Evolutionary conservation across 2,329 filamentous ascomycete species (phyloP).

Genomic region (Pseudopithomyces chartarum): DNA sequence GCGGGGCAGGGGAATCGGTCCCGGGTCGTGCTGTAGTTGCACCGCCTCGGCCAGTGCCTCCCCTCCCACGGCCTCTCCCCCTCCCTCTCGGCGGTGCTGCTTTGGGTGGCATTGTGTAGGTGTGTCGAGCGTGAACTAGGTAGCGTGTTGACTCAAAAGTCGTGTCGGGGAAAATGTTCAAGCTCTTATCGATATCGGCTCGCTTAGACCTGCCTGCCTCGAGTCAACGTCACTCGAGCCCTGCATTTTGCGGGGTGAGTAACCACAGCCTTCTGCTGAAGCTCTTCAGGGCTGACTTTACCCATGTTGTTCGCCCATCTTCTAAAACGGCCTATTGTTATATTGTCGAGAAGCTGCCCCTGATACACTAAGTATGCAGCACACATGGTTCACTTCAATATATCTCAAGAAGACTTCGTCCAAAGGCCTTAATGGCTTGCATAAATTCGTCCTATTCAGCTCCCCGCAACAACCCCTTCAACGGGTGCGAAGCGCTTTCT

Average conservation of each 20-base stretch:
- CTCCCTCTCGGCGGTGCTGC: constrained; percentile 23
- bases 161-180: constrained; percentile 1
- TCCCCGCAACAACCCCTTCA: constrained; percentile 9
- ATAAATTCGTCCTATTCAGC: constrained; percentile 17
- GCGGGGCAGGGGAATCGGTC: constrained; percentile 12
- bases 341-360: neutral
- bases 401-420: neutral
- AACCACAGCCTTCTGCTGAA: neutral
- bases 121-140: neutral
- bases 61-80: constrained; percentile 27
- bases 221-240: constrained; percentile 22
- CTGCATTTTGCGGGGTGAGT: neutral
- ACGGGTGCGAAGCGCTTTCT: neutral
- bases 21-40: constrained; percentile 15
- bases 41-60: constrained; percentile 25
- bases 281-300: neutral
- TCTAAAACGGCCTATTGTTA: no score
- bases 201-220: constrained; percentile 6
- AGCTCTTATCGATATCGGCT: constrained; percentile 39
- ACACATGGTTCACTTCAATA: neutral
- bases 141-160: constrained; percentile 1
- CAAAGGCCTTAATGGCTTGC: neutral
- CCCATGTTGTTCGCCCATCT: no score
- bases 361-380: neutral
- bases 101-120: constrained; percentile 38